Conservation (phyloP, 768 basidiomycete species). For the Roridomyces roridus region DNA sequence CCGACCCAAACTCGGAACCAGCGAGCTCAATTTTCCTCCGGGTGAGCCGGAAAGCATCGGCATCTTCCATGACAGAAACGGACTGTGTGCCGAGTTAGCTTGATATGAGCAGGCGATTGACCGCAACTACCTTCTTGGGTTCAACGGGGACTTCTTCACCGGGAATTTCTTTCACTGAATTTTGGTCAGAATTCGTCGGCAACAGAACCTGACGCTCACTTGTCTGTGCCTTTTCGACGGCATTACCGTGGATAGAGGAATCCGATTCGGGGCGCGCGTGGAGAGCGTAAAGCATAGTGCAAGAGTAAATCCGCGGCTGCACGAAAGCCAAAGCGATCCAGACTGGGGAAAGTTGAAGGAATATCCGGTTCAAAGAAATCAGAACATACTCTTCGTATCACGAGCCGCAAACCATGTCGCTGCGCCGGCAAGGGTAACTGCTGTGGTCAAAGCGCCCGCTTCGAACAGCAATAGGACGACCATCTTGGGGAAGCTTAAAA, state of each 20-base stretch:
- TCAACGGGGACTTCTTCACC: background rate
- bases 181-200: background rate
- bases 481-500: background rate
- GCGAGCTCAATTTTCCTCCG: slow-evolving; percentile 9
- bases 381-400: background rate
- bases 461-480: slow-evolving; percentile 1
- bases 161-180: too few relatives aligned
- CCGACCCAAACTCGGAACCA: background rate
- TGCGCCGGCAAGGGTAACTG: background rate
- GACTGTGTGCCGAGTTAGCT: background rate
- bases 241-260: background rate
- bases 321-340: slow-evolving; percentile 17
- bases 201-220: background rate
- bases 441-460: background rate
- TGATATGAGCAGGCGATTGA: background rate
- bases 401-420: background rate
- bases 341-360: background rate
- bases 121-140: background rate
- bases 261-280: background rate
- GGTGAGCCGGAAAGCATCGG: slow-evolving; percentile 18
- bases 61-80: slow-evolving; percentile 10
- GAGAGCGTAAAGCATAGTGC: slow-evolving; percentile 14
- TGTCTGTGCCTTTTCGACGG: background rate
- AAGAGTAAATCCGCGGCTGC: slow-evolving; percentile 13
- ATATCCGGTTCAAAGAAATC: too few relatives aligned